phyloP scores from a whole-genome alignment of 2,329 filamentous ascomycete genomes.

The Berkeleyomyces basicola region DNA sequence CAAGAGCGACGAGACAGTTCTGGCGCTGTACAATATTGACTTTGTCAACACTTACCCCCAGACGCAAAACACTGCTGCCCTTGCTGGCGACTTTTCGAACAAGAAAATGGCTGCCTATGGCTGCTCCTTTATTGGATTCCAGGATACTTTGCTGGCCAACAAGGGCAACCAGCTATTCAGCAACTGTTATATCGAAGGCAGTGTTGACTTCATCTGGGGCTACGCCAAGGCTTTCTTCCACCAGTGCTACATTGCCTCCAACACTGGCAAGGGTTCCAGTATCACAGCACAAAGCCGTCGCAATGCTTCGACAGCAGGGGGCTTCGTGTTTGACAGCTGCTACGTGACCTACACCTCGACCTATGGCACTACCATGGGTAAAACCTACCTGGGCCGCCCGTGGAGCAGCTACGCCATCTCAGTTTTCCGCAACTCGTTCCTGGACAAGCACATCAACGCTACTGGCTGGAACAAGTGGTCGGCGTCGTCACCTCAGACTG shows the following conservation, averaged over 20 bases:
- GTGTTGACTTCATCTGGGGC: conserved; percentile 26
- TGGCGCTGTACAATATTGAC: conserved; percentile 49
- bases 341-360: conserved; percentile 8
- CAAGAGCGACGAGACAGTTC: conserved; percentile 25
- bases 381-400: conserved; percentile 32
- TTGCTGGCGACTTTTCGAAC: conserved; percentile 22
- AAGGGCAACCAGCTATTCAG: conserved; percentile 31
- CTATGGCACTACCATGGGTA: conserved; percentile 17
- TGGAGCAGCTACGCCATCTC: conserved; percentile 31
- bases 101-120: conserved; percentile 22
- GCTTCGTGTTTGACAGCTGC: conserved; percentile 21
- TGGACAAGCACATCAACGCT: conserved; percentile 40
- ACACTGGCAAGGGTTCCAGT: conserved; percentile 19
- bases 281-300: conserved; percentile 21
- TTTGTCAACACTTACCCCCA: conserved; percentile 30
- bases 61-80: conserved; percentile 31
- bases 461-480: conserved; percentile 44
- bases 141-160: conserved; percentile 33
- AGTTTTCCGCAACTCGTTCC: conserved; percentile 30
- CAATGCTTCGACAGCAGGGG: conserved; percentile 18
- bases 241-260: conserved; percentile 23
- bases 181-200: conserved; percentile 27
- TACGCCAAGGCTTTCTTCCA: conserved; percentile 23
- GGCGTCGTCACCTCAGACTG: conserved; percentile 29
- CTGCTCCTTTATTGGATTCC: conserved; percentile 29